A percentile compares a stretch with the other conserved stretches of the same genome.
Conservation (phyloP, 2,329 filamentous ascomycete genomes). For the Aspergillus sp. region DNA sequence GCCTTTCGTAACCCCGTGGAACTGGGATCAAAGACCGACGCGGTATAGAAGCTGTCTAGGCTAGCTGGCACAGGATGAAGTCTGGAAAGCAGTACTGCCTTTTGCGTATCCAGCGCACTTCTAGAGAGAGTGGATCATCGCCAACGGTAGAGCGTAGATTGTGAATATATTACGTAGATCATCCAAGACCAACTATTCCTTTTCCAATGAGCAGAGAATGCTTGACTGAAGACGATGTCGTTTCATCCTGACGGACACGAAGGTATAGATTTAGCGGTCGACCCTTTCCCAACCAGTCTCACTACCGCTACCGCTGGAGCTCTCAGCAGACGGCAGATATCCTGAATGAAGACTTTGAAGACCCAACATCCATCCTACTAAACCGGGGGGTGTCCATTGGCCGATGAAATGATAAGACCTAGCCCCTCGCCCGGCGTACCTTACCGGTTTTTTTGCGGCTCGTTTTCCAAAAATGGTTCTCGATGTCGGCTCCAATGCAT, state of each 20-base stretch:
- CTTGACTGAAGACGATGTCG: slow-evolving; percentile 4
- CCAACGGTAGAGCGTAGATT: background rate
- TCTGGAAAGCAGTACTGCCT: too few relatives aligned
- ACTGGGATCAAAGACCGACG: too few relatives aligned
- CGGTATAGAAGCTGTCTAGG: too few relatives aligned
- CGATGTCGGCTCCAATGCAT: slow-evolving; percentile 69
- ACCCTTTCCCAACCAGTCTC: slow-evolving; percentile 20
- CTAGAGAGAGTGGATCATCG: background rate
- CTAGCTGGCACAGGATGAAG: too few relatives aligned
- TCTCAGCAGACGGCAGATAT: slow-evolving; percentile 25
- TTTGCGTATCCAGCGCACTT: background rate
- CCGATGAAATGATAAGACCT: slow-evolving; percentile 85
- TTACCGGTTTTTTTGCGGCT: slow-evolving; percentile 55
- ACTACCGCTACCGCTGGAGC: slow-evolving; percentile 19
- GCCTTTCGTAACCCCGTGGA: too few relatives aligned
- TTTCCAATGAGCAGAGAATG: slow-evolving; percentile 15
- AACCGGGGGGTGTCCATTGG: slow-evolving; percentile 71
- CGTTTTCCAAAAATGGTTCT: slow-evolving; percentile 46
- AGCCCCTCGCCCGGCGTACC: slow-evolving; percentile 84
- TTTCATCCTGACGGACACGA: background rate
- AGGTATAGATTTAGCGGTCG: slow-evolving; percentile 4
- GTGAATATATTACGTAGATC: slow-evolving; percentile 3
- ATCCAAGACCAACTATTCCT: slow-evolving; percentile 4
- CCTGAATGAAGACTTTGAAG: slow-evolving; percentile 52
- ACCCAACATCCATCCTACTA: slow-evolving; percentile 95